These are phyloP conservation scores for Penicillium canariense DNA, from an alignment of 495 filamentous ascomycete species.

Conservation along the genomic window DNA sequence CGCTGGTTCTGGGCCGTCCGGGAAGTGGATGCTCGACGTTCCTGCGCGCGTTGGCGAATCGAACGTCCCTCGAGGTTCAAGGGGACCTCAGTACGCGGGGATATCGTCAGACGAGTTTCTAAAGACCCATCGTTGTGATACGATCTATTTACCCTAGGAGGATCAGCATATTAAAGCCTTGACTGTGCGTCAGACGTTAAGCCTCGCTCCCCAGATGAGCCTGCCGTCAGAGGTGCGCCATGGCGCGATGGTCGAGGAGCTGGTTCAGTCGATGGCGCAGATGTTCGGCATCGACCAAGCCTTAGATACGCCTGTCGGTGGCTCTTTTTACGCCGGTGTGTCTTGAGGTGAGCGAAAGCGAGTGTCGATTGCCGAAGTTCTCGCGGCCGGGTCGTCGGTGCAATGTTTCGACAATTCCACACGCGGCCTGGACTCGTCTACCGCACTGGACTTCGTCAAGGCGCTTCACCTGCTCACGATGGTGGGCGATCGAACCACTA, in stretches of 20 bases:
- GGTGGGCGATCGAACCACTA: conserved; percentile 41
- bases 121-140: too few relatives aligned
- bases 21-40: conserved; percentile 46
- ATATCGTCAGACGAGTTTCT: conserved; percentile 53
- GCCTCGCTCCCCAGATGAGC: too few relatives aligned
- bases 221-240: conserved; percentile 17
- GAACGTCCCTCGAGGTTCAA: conserved; percentile 44
- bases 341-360: conserved; percentile 80
- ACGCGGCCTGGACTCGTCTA: conserved; percentile 58
- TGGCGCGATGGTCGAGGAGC: not conserved
- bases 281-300: conserved; percentile 76
- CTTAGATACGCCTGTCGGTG: conserved; percentile 74
- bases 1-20: conserved; percentile 45
- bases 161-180: too few relatives aligned
- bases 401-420: conserved; percentile 65
- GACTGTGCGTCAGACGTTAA: too few relatives aligned
- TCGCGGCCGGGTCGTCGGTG: conserved; percentile 59
- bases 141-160: too few relatives aligned
- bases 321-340: conserved; percentile 73
- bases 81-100: conserved; percentile 61
- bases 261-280: conserved; percentile 48
- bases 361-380: conserved; percentile 63
- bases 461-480: conserved; percentile 47
- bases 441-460: conserved; percentile 54
- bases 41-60: conserved; percentile 66